Percentiles rank a stretch among this genome's conserved stretches.
Evolutionary conservation across 352 stramenopile genomes (phyloP).

Genomic region (Phytophthora cactorum): DNA sequence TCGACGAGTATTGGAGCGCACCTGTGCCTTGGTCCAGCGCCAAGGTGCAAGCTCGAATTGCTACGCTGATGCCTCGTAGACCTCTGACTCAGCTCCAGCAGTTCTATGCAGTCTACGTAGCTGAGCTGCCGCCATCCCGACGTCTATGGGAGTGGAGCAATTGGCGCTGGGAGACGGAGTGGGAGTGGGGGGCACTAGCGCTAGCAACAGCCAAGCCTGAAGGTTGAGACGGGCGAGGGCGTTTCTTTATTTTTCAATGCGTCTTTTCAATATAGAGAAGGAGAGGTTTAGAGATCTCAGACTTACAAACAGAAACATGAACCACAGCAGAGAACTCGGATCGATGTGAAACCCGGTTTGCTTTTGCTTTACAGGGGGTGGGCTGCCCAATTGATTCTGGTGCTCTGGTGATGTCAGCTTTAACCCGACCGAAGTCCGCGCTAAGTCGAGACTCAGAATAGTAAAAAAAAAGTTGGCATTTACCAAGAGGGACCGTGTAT

Average conservation of each 20-base stretch:
- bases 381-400: too few relatives aligned
- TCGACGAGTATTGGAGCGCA: conserved; percentile 78
- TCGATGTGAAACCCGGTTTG: too few relatives aligned
- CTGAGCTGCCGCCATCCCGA: conserved; percentile 28
- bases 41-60: conserved; percentile 47
- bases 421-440: too few relatives aligned
- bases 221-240: background rate
- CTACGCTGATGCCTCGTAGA: conserved; percentile 23
- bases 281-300: conserved; percentile 4
- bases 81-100: conserved; percentile 47
- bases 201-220: conserved; percentile 14
- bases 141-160: conserved; percentile 50
- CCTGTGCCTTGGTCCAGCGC: conserved; percentile 55
- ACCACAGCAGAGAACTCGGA: too few relatives aligned
- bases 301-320: too few relatives aligned
- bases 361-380: too few relatives aligned
- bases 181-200: conserved; percentile 52
- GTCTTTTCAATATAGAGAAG: conserved; percentile 20
- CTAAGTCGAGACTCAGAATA: too few relatives aligned
- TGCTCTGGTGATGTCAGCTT: too few relatives aligned
- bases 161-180: conserved; percentile 55
- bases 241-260: conserved; percentile 6
- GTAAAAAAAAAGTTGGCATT: too few relatives aligned
- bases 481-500: too few relatives aligned
- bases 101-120: conserved; percentile 48